Conservation (phyloP, 2,329 filamentous ascomycete genomes). For the Ceratocystis huliohia region DNA sequence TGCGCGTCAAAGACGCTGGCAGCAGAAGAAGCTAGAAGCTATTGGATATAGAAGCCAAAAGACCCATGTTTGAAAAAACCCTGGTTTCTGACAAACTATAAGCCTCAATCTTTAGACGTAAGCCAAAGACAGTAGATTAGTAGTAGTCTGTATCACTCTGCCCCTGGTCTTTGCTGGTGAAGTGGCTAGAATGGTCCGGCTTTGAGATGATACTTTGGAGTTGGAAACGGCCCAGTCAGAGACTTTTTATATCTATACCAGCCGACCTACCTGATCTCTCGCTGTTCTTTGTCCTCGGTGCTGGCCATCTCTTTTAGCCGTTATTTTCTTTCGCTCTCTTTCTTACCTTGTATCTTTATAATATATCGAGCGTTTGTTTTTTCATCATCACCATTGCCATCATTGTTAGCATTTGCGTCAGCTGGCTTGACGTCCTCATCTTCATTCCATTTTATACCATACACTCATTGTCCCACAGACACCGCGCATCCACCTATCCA, state of each 20-base stretch:
- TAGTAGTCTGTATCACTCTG: not conserved
- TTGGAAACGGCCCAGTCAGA: not conserved
- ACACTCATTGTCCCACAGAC: not conserved
- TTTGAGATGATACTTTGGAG: not conserved
- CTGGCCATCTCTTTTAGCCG: not conserved
- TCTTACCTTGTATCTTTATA: not conserved
- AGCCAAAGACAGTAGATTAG: not conserved
- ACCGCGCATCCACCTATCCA: not conserved
- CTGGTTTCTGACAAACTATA: too few relatives aligned
- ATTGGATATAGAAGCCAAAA: too few relatives aligned
- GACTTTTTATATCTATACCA: not conserved
- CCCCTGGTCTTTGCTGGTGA: not conserved
- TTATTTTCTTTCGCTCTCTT: conserved; percentile 3
- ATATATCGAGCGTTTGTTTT: conserved; percentile 3
- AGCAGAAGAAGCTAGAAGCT: not conserved
- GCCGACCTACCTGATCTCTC: not conserved
- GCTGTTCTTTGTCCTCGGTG: not conserved
- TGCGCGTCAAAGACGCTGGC: not conserved
- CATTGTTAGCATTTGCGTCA: conserved; percentile 8
- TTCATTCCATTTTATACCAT: not conserved
- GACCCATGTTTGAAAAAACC: too few relatives aligned
- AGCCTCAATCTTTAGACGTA: not conserved
- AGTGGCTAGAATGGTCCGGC: not conserved
- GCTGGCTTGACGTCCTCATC: conserved; percentile 14
- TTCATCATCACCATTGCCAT: not conserved